These are phyloP conservation scores for Testicularia cyperi DNA, from an alignment of 1,284 basidiomycete species.

Conservation along the genomic window DNA sequence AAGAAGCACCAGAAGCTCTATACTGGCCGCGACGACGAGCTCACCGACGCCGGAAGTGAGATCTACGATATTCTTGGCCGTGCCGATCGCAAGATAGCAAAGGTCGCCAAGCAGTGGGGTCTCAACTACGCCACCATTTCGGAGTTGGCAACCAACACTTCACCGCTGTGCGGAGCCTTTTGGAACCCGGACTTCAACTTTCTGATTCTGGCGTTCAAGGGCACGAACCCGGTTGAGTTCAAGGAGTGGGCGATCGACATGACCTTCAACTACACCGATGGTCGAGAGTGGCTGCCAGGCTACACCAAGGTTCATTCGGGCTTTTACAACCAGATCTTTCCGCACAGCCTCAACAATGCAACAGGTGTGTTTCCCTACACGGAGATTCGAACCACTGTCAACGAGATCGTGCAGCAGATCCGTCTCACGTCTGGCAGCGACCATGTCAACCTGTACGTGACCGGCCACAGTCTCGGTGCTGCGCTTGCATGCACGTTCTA, in stretches of 20 bases:
- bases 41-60: conserved; percentile 13
- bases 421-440: conserved; percentile 8
- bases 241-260: conserved; percentile 60
- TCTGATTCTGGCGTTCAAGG: conserved; percentile 43
- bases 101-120: conserved; percentile 32
- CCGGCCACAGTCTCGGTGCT: conserved; percentile 34
- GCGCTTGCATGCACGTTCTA: conserved; percentile 31
- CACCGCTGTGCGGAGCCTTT: conserved; percentile 33
- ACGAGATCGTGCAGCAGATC: conserved; percentile 22
- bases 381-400: conserved; percentile 20
- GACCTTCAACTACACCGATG: conserved; percentile 39
- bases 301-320: conserved; percentile 34
- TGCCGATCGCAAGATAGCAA: conserved; percentile 25
- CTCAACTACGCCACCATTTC: conserved; percentile 35
- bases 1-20: conserved; percentile 11
- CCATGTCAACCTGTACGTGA: conserved; percentile 34
- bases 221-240: conserved; percentile 61
- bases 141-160: conserved; percentile 37
- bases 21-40: conserved; percentile 1
- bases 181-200: conserved; percentile 36
- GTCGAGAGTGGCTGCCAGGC: conserved; percentile 31
- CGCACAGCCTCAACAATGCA: conserved; percentile 17
- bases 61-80: conserved; percentile 8
- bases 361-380: conserved; percentile 25
- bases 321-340: conserved; percentile 42